Conservation (phyloP, 176 grass and related monocot genomes). For the Oryza glaberrima region DNA sequence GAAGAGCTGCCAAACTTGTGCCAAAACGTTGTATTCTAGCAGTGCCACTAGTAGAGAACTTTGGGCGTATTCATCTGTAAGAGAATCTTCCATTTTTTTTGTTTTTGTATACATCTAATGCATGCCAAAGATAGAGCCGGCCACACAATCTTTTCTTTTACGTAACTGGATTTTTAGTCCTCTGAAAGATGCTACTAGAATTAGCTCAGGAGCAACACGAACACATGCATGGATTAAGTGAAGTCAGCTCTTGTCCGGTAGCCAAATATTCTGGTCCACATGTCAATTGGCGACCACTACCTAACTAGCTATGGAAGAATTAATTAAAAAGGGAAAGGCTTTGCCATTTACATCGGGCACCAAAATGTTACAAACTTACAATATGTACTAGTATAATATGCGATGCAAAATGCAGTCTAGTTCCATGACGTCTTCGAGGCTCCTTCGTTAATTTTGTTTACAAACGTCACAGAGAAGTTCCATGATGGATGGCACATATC, state of each 20-base stretch:
- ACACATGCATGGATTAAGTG: conserved; percentile 12
- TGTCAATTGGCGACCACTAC: neutral
- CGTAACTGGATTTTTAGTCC: neutral
- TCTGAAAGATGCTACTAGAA: conserved; percentile 4
- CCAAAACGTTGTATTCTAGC: neutral
- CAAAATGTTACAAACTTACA: neutral
- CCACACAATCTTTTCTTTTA: neutral
- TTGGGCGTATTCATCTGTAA: conserved; percentile 9
- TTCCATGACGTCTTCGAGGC: conserved; percentile 3
- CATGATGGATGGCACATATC: conserved; percentile 32
- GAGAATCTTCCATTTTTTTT: conserved; percentile 23
- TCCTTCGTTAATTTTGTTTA: neutral
- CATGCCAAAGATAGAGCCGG: conserved; percentile 1
- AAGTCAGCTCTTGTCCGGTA: neutral
- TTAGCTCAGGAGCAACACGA: neutral
- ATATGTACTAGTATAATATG: neutral
- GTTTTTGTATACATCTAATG: neutral
- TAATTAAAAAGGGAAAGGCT: neutral
- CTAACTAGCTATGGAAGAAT: conserved; percentile 19
- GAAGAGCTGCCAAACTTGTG: conserved; percentile 9
- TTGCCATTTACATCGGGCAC: conserved; percentile 10
- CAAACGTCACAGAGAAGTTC: neutral
- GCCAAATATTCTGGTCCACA: neutral
- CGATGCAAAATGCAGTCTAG: neutral
- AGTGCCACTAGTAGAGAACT: neutral